Percentiles rank a stretch among this genome's conserved stretches.
Evolutionary conservation across 768 basidiomycete species (phyloP).

Genomic region (Hemileccinum rubropunctum): DNA sequence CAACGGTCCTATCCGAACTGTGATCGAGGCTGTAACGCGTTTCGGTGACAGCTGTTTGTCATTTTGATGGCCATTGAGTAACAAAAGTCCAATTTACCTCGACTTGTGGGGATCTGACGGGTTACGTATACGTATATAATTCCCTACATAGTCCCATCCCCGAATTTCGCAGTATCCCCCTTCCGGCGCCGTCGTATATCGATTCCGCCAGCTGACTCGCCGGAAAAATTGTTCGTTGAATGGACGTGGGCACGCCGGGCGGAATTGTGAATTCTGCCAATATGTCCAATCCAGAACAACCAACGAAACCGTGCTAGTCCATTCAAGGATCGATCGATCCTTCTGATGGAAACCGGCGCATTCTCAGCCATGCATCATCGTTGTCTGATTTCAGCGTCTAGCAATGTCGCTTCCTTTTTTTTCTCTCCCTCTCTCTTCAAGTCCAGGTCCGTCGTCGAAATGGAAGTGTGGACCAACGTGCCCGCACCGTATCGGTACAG

Average conservation of each 20-base stretch:
- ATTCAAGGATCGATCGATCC: conserved; percentile 25
- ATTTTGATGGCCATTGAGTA: conserved; percentile 32
- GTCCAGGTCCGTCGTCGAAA: neutral
- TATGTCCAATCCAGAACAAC: conserved; percentile 5
- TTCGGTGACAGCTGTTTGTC: conserved; percentile 21
- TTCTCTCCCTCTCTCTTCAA: neutral
- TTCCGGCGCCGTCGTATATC: conserved; percentile 10
- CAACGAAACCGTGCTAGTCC: conserved; percentile 13
- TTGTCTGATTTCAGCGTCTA: conserved; percentile 6
- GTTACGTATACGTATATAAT: conserved; percentile 21
- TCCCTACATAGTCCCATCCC: neutral
- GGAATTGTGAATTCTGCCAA: conserved; percentile 5
- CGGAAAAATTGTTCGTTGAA: conserved; percentile 9
- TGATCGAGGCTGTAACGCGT: conserved; percentile 15
- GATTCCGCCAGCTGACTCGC: conserved; percentile 1
- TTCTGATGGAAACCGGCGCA: conserved; percentile 31
- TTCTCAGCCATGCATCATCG: conserved; percentile 6
- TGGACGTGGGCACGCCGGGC: neutral
- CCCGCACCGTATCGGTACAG: neutral
- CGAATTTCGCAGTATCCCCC: conserved; percentile 12
- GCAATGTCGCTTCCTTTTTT: conserved; percentile 3
- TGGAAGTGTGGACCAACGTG: conserved; percentile 1
- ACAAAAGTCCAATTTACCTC: conserved; percentile 30
- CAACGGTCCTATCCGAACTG: neutral
- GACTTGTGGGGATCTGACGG: conserved; percentile 26